Percentiles rank a stretch among this genome's conserved stretches.
Evolutionary conservation across 1,284 basidiomycete genomes (phyloP).

Genomic region (Fomitopsis palustris): DNA sequence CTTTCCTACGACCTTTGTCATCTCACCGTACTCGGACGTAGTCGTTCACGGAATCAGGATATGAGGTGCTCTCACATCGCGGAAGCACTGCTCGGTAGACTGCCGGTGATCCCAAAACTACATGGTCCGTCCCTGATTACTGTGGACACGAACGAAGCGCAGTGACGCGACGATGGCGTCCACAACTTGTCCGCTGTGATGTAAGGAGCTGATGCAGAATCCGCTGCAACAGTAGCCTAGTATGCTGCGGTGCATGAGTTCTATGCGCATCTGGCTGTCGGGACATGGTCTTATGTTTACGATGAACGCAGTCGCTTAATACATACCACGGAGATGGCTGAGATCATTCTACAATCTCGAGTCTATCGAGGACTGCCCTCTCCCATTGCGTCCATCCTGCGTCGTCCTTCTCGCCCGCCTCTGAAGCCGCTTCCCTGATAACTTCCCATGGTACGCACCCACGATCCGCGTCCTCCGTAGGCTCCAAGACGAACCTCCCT

Average conservation of each 20-base stretch:
- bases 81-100: background rate
- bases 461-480: conserved; percentile 38
- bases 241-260: no score
- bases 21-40: background rate
- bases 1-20: background rate
- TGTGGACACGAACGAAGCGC: background rate
- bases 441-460: conserved; percentile 78
- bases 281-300: background rate
- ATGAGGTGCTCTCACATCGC: background rate
- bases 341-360: conserved; percentile 50
- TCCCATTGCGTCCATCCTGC: conserved; percentile 75
- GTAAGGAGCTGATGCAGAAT: no score
- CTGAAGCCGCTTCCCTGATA: conserved; percentile 62
- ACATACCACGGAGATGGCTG: background rate
- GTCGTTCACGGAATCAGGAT: background rate
- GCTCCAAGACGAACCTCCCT: conserved; percentile 68
- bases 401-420: conserved; percentile 50
- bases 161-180: no score
- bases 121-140: background rate
- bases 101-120: background rate
- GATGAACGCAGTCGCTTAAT: background rate
- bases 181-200: no score
- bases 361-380: conserved; percentile 56
- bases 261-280: no score
- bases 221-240: no score